Base-by-base conservation (phyloP, 768 basidiomycete species). In the Auricularia heimuer region DNA sequence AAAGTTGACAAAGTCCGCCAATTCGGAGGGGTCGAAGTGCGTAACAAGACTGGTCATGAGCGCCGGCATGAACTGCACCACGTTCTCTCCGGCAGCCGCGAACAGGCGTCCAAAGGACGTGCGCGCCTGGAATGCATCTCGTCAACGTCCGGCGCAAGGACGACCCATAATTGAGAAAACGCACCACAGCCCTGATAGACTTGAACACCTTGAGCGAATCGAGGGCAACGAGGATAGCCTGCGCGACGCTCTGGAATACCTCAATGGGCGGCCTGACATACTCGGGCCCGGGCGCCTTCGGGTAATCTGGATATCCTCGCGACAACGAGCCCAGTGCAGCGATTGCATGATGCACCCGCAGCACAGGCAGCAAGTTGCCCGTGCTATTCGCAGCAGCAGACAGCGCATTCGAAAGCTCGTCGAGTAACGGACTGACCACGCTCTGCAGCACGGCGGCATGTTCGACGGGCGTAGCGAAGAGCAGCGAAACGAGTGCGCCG, bases 1-100 rank as follows among this genome's bases (percentile, higher is more conserved):
- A 79, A 99, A 98, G 71, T 88, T 90, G 82, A 98, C 88, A 71
- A 98, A 96, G 72, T 99, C 97, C 35, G 90, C 87, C 65, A 99
- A 78, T 74, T 99, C 97, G 6, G 88, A 84, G 1, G 94, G 89
- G 68, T 97, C 93, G 71, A 95, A 94, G 69, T 96, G 91, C 2
- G 87, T 83, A 62, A 98, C 84, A n/a, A 98, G 84, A 73, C 91
- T 89, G 56, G 83, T 81, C 86, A 98, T 98, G 58, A 99, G 81
- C 29, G 88, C 80, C 2, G 95, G 93, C 54, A 98, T 94, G 68
- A 88, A 87, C 68, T 89, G 86, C 0, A 94, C 90, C 62, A 96
- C 88, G 44, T 84, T 86, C 6, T 89, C 86, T 12, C 95, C 95
- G 24, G 94, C 88, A 1, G 92, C 91, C 16, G 89, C 92, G 67